Conservation (phyloP, 371 early-diverging fungal species). For the Syncephalis fuscata region DNA sequence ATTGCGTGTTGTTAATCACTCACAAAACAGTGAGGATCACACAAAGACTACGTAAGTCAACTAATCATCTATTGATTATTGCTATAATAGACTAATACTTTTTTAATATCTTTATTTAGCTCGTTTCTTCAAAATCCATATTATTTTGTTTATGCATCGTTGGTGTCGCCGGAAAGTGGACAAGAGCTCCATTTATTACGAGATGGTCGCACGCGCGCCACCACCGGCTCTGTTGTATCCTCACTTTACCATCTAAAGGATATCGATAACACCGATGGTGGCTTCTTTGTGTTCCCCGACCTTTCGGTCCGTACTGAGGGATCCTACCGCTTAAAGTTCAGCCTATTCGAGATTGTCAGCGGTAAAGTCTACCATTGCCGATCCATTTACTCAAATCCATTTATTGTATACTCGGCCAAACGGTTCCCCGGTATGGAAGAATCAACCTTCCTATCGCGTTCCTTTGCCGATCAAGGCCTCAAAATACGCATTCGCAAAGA, state of each 20-base stretch:
- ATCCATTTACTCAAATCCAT: slow-evolving; percentile 54
- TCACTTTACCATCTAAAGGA: slow-evolving; percentile 80
- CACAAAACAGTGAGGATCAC: slow-evolving; percentile 3
- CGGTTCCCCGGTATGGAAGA: slow-evolving; percentile 93
- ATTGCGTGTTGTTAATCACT: slow-evolving; percentile 36
- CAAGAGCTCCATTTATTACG: slow-evolving; percentile 53
- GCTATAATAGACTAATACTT: too few species aligned
- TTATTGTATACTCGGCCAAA: slow-evolving; percentile 82
- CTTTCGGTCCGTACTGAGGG: slow-evolving; percentile 86
- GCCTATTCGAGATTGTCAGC: slow-evolving; percentile 70
- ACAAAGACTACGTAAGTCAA: background rate
- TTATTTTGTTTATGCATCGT: slow-evolving; percentile 70
- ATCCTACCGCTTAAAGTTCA: slow-evolving; percentile 70
- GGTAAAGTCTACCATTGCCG: slow-evolving; percentile 65
- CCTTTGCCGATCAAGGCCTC: slow-evolving; percentile 90
- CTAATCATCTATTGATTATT: background rate
- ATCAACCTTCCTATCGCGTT: slow-evolving; percentile 70
- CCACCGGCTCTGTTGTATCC: slow-evolving; percentile 77
- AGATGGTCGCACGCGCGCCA: slow-evolving; percentile 56
- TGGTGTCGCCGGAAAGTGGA: slow-evolving; percentile 43
- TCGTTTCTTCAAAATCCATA: slow-evolving; percentile 67
- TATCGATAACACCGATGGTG: slow-evolving; percentile 70
- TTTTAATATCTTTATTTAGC: slow-evolving; percentile 22
- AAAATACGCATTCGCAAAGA: slow-evolving; percentile 81
- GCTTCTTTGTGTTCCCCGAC: slow-evolving; percentile 94